Evolutionary conservation across 768 basidiomycete species (phyloP), one percentile per base, ranked within the genome.

Genomic region (Phanerochaete sordida): DNA sequence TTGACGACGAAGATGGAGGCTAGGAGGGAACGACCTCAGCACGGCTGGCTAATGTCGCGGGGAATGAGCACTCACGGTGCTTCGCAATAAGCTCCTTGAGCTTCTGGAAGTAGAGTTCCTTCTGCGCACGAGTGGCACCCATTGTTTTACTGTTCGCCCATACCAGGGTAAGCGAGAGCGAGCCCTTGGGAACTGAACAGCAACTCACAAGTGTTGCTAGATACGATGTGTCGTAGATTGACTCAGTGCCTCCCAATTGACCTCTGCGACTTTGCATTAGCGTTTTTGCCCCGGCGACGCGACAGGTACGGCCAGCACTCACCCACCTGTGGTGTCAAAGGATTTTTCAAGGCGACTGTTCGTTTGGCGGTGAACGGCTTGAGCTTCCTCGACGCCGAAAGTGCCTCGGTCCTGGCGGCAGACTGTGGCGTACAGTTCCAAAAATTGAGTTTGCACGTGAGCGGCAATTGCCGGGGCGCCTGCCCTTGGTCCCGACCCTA

Each of bases 1-100:
- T 98, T 98, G 81, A 98, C 96, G 66, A 98, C 70, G 84, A 99
- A 98, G 79, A 99, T 93, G 60, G 96, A 96, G 70, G 93, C 95
- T 97, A 66, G n/a, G 1, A 7, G 26, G 21, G 52, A 35, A 37
- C 48, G 46, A 23, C 50, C 61, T 44, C 60, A 37, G n/a, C 43
- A 57, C 44, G 26, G 44, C 12, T 21, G 28, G n/a, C n/a, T 43
- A 13, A 12, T 21, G 37, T 26, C 55, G 28, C 15, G n/a, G 21
- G 28, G 19, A 2, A 35, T 44, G 30, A 35, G 19, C 31, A 83
- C 92, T 71, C 64, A 97, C 95, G 83, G 76, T 90, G 95, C 76
- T 91, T 87, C 76, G 84, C 79, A 69, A 99, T 82, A 70, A 98
- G 89, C 71, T 92, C 89, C 83, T 89, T 92, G 76, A 98, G 88